These are phyloP conservation scores for Acanthamoeba castellanii DNA, from an alignment of 208 protist genomes.

Conservation along the genomic window DNA sequence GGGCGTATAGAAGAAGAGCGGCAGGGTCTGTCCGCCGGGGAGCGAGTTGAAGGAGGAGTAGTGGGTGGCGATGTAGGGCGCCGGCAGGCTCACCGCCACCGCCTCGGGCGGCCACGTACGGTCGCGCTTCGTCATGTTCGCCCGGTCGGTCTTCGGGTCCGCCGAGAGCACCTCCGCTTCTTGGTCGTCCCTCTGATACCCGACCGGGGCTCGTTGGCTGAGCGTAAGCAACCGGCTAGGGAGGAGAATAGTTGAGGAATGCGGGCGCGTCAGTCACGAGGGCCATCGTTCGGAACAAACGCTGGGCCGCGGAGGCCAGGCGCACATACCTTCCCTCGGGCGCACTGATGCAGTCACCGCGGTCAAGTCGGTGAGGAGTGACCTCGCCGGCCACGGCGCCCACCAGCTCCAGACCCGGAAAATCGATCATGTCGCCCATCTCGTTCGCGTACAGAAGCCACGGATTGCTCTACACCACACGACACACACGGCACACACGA, in stretches of 20 bases:
- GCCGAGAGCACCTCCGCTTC: neutral
- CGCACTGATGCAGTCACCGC: neutral
- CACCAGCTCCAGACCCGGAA: neutral
- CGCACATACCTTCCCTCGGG: neutral
- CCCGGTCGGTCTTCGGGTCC: neutral
- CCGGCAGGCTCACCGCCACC: neutral
- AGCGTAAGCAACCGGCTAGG: conserved; percentile 9
- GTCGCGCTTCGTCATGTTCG: neutral
- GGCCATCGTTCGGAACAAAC: no score
- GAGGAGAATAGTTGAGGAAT: no score
- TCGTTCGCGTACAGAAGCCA: conserved; percentile 16
- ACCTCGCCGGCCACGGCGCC: neutral
- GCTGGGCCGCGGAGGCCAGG: no score
- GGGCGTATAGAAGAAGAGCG: conserved; percentile 15
- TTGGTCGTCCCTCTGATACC: neutral
- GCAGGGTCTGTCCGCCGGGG: neutral
- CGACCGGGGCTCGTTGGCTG: neutral
- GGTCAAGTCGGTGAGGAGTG: neutral
- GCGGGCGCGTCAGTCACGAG: no score
- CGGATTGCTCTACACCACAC: neutral
- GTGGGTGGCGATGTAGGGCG: conserved; percentile 13
- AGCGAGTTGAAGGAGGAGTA: neutral
- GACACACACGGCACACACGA: neutral
- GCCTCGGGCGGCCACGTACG: conserved; percentile 24
- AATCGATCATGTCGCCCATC: conserved; percentile 1